A percentile compares a stretch with the other conserved stretches of the same genome.
Conservation (phyloP, 192 early-diverging fungal genomes). For the Backusella luteola region DNA sequence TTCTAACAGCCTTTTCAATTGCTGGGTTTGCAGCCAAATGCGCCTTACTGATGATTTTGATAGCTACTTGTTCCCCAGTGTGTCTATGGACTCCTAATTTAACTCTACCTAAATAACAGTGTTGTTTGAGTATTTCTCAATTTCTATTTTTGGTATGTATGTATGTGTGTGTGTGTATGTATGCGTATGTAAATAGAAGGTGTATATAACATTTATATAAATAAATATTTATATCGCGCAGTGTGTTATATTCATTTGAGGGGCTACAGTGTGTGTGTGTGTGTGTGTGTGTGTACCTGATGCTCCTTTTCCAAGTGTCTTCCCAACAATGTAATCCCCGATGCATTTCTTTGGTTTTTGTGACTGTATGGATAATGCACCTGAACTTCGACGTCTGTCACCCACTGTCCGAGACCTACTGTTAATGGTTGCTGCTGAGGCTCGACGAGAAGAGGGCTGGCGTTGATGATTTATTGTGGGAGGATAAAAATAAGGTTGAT, state of each 20-base stretch:
- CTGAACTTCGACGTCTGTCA: slow-evolving; percentile 25
- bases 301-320: slow-evolving; percentile 52
- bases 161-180: neutral
- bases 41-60: slow-evolving; percentile 54
- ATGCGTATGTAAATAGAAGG: neutral
- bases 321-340: slow-evolving; percentile 47
- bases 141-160: slow-evolving; percentile 4
- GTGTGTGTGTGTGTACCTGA: slow-evolving; percentile 37
- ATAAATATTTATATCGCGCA: too few relatives aligned
- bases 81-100: slow-evolving; percentile 45
- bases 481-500: slow-evolving; percentile 1
- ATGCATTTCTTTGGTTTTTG: slow-evolving; percentile 40
- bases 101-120: slow-evolving; percentile 40
- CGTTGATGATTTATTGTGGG: neutral
- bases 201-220: too few relatives aligned
- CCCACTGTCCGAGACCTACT: slow-evolving; percentile 19
- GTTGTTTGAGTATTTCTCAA: neutral
- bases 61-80: slow-evolving; percentile 50
- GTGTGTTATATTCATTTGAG: neutral
- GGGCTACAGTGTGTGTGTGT: neutral
- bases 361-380: slow-evolving; percentile 17
- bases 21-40: slow-evolving; percentile 48
- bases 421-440: slow-evolving; percentile 4
- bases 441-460: slow-evolving; percentile 11
- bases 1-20: slow-evolving; percentile 46